A percentile compares a stretch with the other conserved stretches of the same genome.
phyloP scores from a whole-genome alignment of 805 yeast species.

The Monosporozyma unispora region DNA sequence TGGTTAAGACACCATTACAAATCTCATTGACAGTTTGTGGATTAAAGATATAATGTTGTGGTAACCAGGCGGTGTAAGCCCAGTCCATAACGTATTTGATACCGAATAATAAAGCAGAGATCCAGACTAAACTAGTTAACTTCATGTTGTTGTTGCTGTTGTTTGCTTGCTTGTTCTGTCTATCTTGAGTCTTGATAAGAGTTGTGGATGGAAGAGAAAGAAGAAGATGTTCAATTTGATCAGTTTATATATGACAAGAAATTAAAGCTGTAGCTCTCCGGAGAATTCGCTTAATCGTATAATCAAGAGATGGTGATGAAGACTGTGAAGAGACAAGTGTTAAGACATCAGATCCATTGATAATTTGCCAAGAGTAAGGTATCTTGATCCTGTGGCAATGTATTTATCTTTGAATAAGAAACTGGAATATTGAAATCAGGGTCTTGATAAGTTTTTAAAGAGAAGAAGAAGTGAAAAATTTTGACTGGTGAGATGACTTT shows the following conservation, averaged over 20 bases:
- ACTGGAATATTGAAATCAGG: too few relatives aligned
- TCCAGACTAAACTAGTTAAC: not conserved
- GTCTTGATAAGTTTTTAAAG: too few relatives aligned
- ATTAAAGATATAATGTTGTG: constrained; percentile 64
- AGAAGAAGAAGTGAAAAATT: not conserved
- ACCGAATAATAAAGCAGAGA: constrained; percentile 9
- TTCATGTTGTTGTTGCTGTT: not conserved
- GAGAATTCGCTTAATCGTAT: constrained; percentile 1
- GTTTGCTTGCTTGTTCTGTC: not conserved
- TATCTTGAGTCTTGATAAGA: not conserved
- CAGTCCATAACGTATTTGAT: constrained; percentile 18
- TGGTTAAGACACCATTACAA: constrained; percentile 44
- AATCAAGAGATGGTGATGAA: not conserved
- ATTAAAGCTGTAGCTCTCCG: not conserved
- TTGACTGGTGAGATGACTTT: not conserved
- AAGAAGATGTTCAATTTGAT: not conserved
- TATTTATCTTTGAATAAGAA: too few relatives aligned
- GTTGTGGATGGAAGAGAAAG: not conserved
- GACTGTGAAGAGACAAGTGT: not conserved
- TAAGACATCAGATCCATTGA: not conserved
- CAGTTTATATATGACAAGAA: not conserved
- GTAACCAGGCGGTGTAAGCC: constrained; percentile 56
- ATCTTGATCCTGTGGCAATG: too few relatives aligned
- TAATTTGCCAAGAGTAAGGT: too few relatives aligned
- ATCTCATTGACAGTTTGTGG: constrained; percentile 48